Evolutionary conservation across 345 rosid species (phyloP).

Genomic region (Mangifera indica): DNA sequence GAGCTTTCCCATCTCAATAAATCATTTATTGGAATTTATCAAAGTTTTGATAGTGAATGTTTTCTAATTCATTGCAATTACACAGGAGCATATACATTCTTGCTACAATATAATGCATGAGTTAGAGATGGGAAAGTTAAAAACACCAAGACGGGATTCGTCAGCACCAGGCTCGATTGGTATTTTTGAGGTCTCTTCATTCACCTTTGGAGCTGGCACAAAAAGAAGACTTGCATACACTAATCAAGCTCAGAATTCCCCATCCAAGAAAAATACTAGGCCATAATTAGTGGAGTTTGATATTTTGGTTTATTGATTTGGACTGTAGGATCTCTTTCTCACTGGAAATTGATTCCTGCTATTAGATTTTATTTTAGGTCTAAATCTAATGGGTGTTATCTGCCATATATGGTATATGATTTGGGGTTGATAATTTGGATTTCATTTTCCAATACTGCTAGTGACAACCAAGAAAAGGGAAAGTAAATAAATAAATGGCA

Average conservation of each 20-base stretch:
- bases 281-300: slow-evolving; percentile 24
- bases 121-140: slow-evolving; percentile 45
- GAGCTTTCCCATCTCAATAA: slow-evolving; percentile 15
- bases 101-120: slow-evolving; percentile 58
- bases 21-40: neutral
- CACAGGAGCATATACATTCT: slow-evolving; percentile 58
- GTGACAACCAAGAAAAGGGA: slow-evolving; percentile 25
- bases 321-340: slow-evolving; percentile 14
- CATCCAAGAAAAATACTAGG: slow-evolving; percentile 42
- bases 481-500: slow-evolving; percentile 31
- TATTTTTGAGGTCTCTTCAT: slow-evolving; percentile 26
- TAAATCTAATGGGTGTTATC: slow-evolving; percentile 25
- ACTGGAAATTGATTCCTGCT: slow-evolving; percentile 17
- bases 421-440: slow-evolving; percentile 31
- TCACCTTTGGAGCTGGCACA: slow-evolving; percentile 40
- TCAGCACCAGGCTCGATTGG: slow-evolving; percentile 26
- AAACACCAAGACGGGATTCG: slow-evolving; percentile 42
- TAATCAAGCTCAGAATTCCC: slow-evolving; percentile 35
- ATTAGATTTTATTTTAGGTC: slow-evolving; percentile 23
- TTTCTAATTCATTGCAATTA: slow-evolving; percentile 23
- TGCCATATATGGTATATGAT: slow-evolving; percentile 24
- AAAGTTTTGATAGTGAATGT: neutral
- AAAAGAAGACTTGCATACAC: slow-evolving; percentile 64
- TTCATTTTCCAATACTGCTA: slow-evolving; percentile 29
- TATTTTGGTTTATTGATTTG: slow-evolving; percentile 27